Percentiles rank a stretch among this genome's conserved stretches.
Evolutionary conservation across 805 yeast genomes (phyloP).

Genomic region (Ogataea pilisensis): DNA sequence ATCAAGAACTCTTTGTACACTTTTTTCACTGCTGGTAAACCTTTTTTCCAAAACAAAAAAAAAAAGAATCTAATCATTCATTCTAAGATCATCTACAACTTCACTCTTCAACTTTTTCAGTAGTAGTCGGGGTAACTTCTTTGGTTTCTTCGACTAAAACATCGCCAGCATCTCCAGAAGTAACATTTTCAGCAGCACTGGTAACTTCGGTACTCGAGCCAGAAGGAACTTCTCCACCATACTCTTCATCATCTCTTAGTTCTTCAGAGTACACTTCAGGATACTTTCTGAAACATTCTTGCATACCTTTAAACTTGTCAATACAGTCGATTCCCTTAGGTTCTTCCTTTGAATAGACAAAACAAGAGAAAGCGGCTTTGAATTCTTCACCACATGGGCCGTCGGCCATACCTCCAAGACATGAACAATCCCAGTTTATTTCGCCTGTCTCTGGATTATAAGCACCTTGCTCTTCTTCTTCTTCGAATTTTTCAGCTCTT

Average conservation of each 20-base stretch:
- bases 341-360: constrained; percentile 88
- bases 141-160: neutral
- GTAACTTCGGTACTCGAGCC: neutral
- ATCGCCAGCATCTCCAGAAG: constrained; percentile 7
- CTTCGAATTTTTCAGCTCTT: neutral
- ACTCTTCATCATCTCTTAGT: constrained; percentile 70
- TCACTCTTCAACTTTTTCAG: no score
- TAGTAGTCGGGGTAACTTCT: no score
- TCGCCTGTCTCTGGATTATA: constrained; percentile 97
- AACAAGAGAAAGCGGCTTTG: constrained; percentile 91
- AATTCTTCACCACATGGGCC: constrained; percentile 98
- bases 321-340: constrained; percentile 97
- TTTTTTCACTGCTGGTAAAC: no score
- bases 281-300: constrained; percentile 84
- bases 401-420: constrained; percentile 97
- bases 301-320: constrained; percentile 87
- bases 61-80: no score
- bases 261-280: constrained; percentile 95
- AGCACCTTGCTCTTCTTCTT: constrained; percentile 52
- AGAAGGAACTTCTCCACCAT: constrained; percentile 22
- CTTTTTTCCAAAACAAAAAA: no score
- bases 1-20: no score
- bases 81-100: no score
- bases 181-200: constrained; percentile 3
- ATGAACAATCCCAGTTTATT: constrained; percentile 99